Conservation (phyloP, 306 rosid species). For the Phaseolus lunatus region DNA sequence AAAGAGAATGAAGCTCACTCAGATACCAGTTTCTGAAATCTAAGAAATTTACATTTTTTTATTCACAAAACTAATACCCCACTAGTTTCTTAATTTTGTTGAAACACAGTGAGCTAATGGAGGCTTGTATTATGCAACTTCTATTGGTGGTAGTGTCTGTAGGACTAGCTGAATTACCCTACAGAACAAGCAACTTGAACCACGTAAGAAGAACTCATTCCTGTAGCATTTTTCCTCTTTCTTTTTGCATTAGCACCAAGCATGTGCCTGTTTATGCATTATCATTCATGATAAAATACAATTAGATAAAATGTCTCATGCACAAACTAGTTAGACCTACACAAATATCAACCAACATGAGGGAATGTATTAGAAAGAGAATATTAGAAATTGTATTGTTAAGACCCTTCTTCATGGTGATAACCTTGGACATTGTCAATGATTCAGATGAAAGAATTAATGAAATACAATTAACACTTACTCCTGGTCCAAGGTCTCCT, state of each 20-base stretch:
- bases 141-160: slow-evolving; percentile 35
- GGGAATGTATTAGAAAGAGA: background rate
- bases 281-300: too few species aligned
- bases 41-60: background rate
- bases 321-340: background rate
- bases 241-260: background rate
- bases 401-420: too few species aligned
- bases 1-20: slow-evolving; percentile 4
- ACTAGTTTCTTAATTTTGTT: slow-evolving; percentile 26
- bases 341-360: background rate
- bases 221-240: background rate
- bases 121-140: slow-evolving; percentile 26
- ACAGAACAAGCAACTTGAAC: background rate
- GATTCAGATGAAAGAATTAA: background rate
- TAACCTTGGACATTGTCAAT: slow-evolving; percentile 17
- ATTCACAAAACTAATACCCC: slow-evolving; percentile 37
- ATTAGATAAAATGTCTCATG: too few species aligned
- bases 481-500: slow-evolving; percentile 46
- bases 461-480: slow-evolving; percentile 44
- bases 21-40: background rate
- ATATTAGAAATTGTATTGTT: too few species aligned
- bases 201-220: slow-evolving; percentile 12
- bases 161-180: slow-evolving; percentile 49
- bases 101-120: slow-evolving; percentile 19
- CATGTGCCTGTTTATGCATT: background rate